These are phyloP conservation scores for Dictyostelium purpureum DNA, from an alignment of 78 protist genomes.

Conservation along the genomic window DNA sequence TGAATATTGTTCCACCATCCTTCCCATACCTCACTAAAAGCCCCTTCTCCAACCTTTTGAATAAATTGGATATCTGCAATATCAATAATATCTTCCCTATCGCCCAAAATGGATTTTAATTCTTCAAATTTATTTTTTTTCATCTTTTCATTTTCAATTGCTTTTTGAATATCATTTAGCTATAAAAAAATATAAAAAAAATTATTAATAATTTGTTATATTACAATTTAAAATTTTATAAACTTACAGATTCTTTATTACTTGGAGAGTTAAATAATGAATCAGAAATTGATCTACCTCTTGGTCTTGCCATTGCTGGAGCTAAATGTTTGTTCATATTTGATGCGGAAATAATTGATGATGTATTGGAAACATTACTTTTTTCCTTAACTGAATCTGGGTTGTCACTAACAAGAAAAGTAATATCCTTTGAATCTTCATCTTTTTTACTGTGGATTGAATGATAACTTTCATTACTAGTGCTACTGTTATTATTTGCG, in stretches of 20 bases:
- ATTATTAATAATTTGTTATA: background rate
- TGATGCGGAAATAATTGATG: constrained; percentile 25
- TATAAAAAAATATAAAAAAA: background rate
- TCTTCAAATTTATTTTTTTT: constrained; percentile 56
- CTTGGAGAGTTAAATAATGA: constrained; percentile 46
- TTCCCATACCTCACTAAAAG: constrained; percentile 80
- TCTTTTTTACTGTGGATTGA: background rate
- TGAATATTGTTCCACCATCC: constrained; percentile 73
- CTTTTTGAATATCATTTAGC: constrained; percentile 73
- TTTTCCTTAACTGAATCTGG: constrained; percentile 41
- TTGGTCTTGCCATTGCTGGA: constrained; percentile 36
- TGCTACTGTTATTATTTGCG: background rate
- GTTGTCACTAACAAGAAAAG: constrained; percentile 21
- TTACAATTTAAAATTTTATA: background rate
- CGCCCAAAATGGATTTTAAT: constrained; percentile 15
- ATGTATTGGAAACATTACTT: constrained; percentile 32
- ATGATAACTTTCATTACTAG: background rate
- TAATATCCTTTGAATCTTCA: constrained; percentile 23
- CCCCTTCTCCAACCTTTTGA: constrained; percentile 73
- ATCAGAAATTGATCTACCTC: constrained; percentile 74
- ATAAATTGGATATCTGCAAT: constrained; percentile 52
- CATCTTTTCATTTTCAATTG: constrained; percentile 72
- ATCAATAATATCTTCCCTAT: constrained; percentile 36
- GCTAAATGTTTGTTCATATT: background rate
- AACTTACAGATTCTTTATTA: constrained; percentile 34